These are phyloP conservation scores for Fusarium piperis DNA, from an alignment of 2,329 filamentous ascomycete species.

Conservation along the genomic window DNA sequence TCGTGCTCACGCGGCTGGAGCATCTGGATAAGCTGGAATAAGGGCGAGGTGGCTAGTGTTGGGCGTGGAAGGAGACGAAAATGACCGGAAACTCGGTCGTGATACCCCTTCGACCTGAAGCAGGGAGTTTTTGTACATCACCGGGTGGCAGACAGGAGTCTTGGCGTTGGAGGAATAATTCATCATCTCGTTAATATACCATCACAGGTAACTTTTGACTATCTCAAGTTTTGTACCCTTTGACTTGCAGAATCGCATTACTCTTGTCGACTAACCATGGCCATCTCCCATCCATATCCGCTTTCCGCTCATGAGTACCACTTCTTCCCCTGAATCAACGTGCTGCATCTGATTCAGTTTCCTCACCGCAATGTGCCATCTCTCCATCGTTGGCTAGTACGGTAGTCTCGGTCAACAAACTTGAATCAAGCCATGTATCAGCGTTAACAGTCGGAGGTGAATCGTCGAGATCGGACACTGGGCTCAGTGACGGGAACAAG, in stretches of 20 bases:
- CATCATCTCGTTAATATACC: constrained; percentile 28
- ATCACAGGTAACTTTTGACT: background rate
- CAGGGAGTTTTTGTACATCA: constrained; percentile 25
- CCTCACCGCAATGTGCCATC: background rate
- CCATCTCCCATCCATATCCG: background rate
- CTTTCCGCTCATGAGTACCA: background rate
- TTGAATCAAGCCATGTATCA: background rate
- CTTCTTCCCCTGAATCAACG: background rate
- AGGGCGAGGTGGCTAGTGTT: background rate
- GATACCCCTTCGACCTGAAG: background rate
- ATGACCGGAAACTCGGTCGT: background rate
- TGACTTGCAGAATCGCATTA: background rate
- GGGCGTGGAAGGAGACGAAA: background rate
- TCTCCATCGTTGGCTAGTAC: background rate
- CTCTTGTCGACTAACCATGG: background rate
- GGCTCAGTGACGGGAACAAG: background rate
- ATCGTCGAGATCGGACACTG: background rate
- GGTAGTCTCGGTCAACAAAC: background rate
- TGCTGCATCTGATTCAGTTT: background rate
- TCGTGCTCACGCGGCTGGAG: constrained; percentile 91
- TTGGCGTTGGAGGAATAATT: constrained; percentile 25
- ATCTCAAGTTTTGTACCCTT: background rate
- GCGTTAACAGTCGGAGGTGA: background rate
- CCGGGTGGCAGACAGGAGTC: constrained; percentile 28
- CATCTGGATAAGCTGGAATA: constrained; percentile 96